These are phyloP conservation scores for Clonostachys solani DNA, from an alignment of 2,329 filamentous ascomycete species.

Conservation along the genomic window DNA sequence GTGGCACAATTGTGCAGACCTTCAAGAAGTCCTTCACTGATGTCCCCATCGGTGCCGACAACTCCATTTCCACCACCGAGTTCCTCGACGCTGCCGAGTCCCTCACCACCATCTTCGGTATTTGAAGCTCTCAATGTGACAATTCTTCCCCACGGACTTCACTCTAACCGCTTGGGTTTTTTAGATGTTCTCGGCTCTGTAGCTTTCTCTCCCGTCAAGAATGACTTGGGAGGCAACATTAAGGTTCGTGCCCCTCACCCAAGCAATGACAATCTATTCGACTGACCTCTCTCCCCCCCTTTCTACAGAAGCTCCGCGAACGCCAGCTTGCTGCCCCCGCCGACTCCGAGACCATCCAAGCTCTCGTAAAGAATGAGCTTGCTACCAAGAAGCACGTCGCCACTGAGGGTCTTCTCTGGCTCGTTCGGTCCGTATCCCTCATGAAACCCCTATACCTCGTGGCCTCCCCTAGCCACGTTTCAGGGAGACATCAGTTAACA, in stretches of 20 bases:
- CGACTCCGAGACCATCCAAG: conserved; percentile 81
- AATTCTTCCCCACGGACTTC: neutral
- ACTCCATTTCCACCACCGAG: conserved; percentile 75
- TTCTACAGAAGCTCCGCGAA: conserved; percentile 76
- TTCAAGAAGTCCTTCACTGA: conserved; percentile 80
- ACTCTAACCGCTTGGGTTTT: neutral
- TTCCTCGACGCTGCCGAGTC: conserved; percentile 92
- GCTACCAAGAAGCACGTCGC: conserved; percentile 86
- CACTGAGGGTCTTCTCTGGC: conserved; percentile 87
- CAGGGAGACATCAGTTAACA: neutral
- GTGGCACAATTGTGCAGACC: conserved; percentile 80
- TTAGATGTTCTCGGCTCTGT: conserved; percentile 61
- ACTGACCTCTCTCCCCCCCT: conserved; percentile 8
- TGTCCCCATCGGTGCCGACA: conserved; percentile 72
- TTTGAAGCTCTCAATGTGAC: conserved; percentile 1
- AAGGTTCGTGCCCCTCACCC: conserved; percentile 51
- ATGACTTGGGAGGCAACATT: conserved; percentile 86
- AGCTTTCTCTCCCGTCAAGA: conserved; percentile 88
- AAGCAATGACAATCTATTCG: neutral
- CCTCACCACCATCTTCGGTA: conserved; percentile 82
- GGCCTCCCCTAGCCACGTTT: neutral
- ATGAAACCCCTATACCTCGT: too few species aligned
- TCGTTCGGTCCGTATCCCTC: conserved; percentile 63
- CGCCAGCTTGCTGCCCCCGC: conserved; percentile 73
- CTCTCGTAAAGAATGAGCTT: conserved; percentile 80